These are phyloP conservation scores for Phytophthora lateralis DNA, from an alignment of 352 stramenopile genomes.

Conservation along the genomic window DNA sequence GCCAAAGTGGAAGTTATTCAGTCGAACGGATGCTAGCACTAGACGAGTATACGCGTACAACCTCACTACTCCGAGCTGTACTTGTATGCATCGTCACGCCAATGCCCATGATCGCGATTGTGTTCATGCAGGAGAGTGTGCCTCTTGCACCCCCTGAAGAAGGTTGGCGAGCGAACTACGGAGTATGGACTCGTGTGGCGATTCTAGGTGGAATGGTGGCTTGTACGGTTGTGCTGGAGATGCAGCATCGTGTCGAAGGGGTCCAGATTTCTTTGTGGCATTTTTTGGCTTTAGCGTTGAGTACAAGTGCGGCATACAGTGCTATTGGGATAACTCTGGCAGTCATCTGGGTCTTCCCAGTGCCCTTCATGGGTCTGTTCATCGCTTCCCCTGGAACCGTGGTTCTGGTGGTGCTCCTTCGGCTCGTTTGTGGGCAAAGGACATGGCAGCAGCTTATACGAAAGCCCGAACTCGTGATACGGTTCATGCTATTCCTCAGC, in stretches of 20 bases:
- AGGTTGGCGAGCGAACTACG: slow-evolving; percentile 14
- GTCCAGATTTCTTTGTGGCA: neutral
- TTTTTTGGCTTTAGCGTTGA: neutral
- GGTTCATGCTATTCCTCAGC: slow-evolving; percentile 3
- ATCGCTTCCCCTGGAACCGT: neutral
- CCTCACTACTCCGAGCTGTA: slow-evolving; percentile 6
- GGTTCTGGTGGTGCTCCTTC: neutral
- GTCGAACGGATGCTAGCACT: slow-evolving; percentile 38
- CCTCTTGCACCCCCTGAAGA: slow-evolving; percentile 6
- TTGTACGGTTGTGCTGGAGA: neutral
- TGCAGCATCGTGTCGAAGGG: neutral
- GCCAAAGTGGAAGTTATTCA: slow-evolving; percentile 34
- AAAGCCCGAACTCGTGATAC: slow-evolving; percentile 7
- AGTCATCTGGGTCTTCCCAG: slow-evolving; percentile 8
- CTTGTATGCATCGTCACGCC: slow-evolving; percentile 6
- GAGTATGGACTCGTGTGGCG: slow-evolving; percentile 4
- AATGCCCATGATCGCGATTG: slow-evolving; percentile 12
- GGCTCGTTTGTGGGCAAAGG: neutral
- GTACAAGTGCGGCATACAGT: neutral
- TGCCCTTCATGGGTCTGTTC: neutral
- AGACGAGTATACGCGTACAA: slow-evolving; percentile 29
- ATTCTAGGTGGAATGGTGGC: slow-evolving; percentile 1
- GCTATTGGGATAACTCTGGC: slow-evolving; percentile 17
- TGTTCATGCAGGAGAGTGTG: slow-evolving; percentile 10
- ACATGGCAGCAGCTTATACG: slow-evolving; percentile 1